Evolutionary conservation across 768 basidiomycete genomes (phyloP).

Genomic region (Chalciporus pseudorubinellus): DNA sequence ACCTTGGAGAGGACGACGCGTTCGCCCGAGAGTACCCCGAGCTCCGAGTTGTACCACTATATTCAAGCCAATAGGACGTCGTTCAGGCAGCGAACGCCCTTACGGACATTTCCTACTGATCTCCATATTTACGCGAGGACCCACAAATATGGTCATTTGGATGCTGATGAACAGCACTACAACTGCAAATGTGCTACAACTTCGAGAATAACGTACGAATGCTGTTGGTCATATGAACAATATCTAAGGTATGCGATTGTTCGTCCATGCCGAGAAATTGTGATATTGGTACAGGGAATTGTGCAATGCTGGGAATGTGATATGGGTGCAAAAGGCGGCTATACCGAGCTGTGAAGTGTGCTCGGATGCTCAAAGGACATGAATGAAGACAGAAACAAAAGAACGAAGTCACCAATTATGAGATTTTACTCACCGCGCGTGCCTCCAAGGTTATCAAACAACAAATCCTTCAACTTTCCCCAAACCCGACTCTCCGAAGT

Average conservation of each 20-base stretch:
- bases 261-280: conserved; percentile 24
- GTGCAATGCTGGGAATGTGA: conserved; percentile 27
- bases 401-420: neutral
- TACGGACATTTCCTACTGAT: neutral
- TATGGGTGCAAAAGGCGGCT: conserved; percentile 15
- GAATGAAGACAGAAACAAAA: conserved; percentile 6
- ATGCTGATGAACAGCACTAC: conserved; percentile 11
- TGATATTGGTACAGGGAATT: conserved; percentile 22
- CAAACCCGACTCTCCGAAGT: conserved; percentile 23
- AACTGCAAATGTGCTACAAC: conserved; percentile 20
- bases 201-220: conserved; percentile 20
- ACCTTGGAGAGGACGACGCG: conserved; percentile 17
- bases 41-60: conserved; percentile 19
- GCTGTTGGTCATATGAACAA: conserved; percentile 15
- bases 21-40: neutral
- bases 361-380: neutral
- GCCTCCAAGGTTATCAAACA: conserved; percentile 27
- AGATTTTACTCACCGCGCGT: conserved; percentile 19
- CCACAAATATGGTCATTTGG: conserved; percentile 3
- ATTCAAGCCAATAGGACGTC: neutral
- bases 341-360: neutral
- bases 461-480: conserved; percentile 29
- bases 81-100: neutral
- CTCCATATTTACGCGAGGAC: neutral
- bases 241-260: conserved; percentile 21